Evolutionary conservation across 768 basidiomycete genomes (phyloP), one percentile per base, ranked within the genome.

Genomic region (Suillus cothurnatus): DNA sequence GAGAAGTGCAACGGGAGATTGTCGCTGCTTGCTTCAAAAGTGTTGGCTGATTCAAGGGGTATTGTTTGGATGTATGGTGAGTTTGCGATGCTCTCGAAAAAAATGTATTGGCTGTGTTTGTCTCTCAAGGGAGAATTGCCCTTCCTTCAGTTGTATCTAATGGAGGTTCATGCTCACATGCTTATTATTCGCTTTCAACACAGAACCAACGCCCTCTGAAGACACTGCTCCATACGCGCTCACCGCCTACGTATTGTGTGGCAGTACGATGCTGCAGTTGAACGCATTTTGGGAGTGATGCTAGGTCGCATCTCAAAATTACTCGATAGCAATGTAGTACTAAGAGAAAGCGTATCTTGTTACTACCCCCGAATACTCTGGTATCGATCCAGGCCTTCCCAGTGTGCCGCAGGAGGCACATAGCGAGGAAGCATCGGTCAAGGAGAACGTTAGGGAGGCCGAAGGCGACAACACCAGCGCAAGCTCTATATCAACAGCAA

Each of bases 171-270:
- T 32, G 32, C 5, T 2, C 32, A 3, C 3, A n/a, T 55, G 9
- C 32, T 59, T 26, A 31, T 56, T 43, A 7, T 39, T 57, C 3
- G 31, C n/a, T 9, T 41, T 41, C 6, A 9, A 31, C 26, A 31
- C 57, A 76, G 75, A 76, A 62, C 76, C 76, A 32, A 71, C 71
- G 0, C 75, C 75, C 2, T 72, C 76, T 4, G 61, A 67, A 32
- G 64, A 64, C 1, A 72, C 71, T 21, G 19, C 67, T 62, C 66
- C 26, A 73, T 70, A 68, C 75, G 75, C 1, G 56, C 67, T 8
- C 61, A 71, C 7, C 71, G 75, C 12, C 66, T 77, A 14, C 66
- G 49, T 17, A 53, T 72, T 32, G 67, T 77, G 21, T 73, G 70
- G 0, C 66, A 69, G 23, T 69, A 52, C 36, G 68, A 74, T 11